These are phyloP conservation scores for Fomitopsis pinicola DNA, from an alignment of 1,284 basidiomycete genomes.

Conservation along the genomic window DNA sequence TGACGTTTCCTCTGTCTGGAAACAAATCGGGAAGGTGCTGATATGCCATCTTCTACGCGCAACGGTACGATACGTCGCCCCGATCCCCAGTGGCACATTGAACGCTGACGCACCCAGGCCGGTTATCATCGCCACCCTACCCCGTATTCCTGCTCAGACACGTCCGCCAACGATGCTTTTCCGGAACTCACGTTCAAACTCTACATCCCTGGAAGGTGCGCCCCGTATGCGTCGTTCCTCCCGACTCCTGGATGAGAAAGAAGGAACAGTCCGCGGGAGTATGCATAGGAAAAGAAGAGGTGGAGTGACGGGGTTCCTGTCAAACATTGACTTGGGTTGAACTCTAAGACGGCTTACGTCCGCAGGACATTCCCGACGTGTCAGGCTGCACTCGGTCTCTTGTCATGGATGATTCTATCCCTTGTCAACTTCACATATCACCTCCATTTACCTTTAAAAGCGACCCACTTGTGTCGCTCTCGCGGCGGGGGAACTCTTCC, in stretches of 20 bases:
- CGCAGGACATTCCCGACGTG: not conserved
- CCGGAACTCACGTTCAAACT: not conserved
- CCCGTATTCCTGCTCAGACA: not conserved
- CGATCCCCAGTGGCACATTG: not conserved
- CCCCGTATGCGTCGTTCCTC: no score
- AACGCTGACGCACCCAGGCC: not conserved
- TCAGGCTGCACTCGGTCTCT: not conserved
- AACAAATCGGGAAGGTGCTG: not conserved
- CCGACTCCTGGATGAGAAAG: not conserved
- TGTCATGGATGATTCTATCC: not conserved
- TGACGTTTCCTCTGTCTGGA: not conserved
- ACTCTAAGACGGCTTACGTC: not conserved
- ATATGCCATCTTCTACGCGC: not conserved
- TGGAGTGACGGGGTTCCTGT: not conserved
- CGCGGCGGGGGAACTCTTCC: conserved; percentile 1
- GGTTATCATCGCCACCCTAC: not conserved
- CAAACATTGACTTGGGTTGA: not conserved
- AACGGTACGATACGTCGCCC: not conserved
- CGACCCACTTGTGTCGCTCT: not conserved
- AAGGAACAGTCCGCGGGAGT: not conserved
- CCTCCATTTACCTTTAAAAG: not conserved
- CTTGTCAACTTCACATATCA: not conserved
- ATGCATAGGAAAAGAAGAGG: not conserved
- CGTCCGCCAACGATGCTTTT: not conserved
- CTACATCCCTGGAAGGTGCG: no score